Conservation (phyloP, 768 basidiomycete species). For the Lentinus brumalis region DNA sequence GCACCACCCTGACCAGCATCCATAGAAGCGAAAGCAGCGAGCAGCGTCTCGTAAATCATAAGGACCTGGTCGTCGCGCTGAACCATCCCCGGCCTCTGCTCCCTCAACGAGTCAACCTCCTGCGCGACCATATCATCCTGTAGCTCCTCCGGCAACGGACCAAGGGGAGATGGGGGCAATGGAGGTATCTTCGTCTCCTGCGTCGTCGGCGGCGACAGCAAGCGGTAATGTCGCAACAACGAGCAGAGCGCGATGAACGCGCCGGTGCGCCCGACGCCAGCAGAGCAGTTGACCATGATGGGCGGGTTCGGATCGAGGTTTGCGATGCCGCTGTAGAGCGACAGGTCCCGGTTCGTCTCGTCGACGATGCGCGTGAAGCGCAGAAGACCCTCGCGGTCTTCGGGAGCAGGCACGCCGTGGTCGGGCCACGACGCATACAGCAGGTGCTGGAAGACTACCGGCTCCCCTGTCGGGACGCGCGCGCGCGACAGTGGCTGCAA, state of each 20-base stretch:
- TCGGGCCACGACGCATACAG: constrained; percentile 83
- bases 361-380: constrained; percentile 69
- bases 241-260: constrained; percentile 83
- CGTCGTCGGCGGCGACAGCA: constrained; percentile 39
- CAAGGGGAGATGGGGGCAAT: constrained; percentile 56
- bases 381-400: constrained; percentile 61
- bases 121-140: constrained; percentile 60
- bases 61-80: constrained; percentile 66
- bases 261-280: constrained; percentile 86
- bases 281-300: constrained; percentile 81
- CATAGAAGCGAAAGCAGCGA: constrained; percentile 18
- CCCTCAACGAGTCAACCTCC: constrained; percentile 77
- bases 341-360: constrained; percentile 52
- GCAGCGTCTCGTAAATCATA: constrained; percentile 60
- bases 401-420: constrained; percentile 71
- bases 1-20: not conserved
- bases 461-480: constrained; percentile 26
- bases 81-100: constrained; percentile 84
- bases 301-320: constrained; percentile 65
- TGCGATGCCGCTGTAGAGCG: constrained; percentile 30
- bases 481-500: constrained; percentile 41
- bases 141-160: constrained; percentile 50
- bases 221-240: constrained; percentile 62
- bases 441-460: constrained; percentile 67
- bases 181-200: constrained; percentile 32